Conservation (phyloP, 306 rosid genomes). For the Quercus dentata region DNA sequence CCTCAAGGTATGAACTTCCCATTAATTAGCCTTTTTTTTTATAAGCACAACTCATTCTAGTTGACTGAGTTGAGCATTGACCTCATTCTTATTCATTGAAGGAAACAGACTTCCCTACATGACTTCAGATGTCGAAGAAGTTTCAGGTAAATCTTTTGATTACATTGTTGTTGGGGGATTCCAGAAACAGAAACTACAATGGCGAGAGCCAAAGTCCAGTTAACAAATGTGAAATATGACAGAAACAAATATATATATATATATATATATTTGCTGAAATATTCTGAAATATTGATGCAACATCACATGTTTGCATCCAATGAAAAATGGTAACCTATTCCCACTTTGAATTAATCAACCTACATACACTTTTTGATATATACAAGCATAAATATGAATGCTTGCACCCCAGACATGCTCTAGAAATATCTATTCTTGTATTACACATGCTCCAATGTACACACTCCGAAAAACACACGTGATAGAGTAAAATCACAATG, state of each 20-base stretch:
- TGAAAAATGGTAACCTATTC: too few relatives aligned
- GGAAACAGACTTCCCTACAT: slow-evolving; percentile 46
- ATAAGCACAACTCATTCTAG: neutral
- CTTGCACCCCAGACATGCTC: neutral
- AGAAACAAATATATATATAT: neutral
- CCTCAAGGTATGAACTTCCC: slow-evolving; percentile 41
- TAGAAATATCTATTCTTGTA: neutral
- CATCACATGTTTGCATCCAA: neutral
- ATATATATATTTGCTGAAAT: neutral
- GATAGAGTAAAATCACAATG: too few relatives aligned
- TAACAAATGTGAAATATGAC: slow-evolving; percentile 3
- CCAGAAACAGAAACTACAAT: slow-evolving; percentile 69
- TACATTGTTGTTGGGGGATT: slow-evolving; percentile 74
- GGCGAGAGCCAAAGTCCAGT: slow-evolving; percentile 37
- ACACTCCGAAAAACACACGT: too few relatives aligned
- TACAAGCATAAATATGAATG: neutral
- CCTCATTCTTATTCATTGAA: slow-evolving; percentile 1
- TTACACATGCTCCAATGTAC: neutral
- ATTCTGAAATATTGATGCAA: neutral
- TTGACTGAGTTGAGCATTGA: slow-evolving; percentile 6
- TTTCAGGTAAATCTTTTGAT: slow-evolving; percentile 59
- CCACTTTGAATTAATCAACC: too few relatives aligned
- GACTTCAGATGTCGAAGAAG: slow-evolving; percentile 60
- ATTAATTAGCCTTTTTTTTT: neutral
- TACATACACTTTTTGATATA: too few relatives aligned